These are phyloP conservation scores for Batkoa obscura DNA, from an alignment of 371 early-diverging fungal genomes.

Conservation along the genomic window DNA sequence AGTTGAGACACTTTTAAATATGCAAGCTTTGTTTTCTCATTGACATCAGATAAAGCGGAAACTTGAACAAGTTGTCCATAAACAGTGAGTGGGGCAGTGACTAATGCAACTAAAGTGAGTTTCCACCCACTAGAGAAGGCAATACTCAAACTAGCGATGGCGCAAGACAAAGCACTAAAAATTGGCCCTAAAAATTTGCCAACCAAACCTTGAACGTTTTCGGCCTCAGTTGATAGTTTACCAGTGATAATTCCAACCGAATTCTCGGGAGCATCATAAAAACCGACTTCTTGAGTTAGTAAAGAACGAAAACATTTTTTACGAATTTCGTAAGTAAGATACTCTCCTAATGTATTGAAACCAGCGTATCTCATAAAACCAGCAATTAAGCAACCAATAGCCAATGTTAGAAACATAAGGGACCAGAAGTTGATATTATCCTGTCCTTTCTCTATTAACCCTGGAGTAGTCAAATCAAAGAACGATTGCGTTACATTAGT, in stretches of 20 bases:
- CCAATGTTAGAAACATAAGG: conserved; percentile 37
- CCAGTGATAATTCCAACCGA: conserved; percentile 65
- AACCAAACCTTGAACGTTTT: conserved; percentile 41
- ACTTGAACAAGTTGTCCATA: conserved; percentile 19
- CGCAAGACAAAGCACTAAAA: conserved; percentile 27
- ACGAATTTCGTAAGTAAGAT: conserved; percentile 35
- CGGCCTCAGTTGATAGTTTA: conserved; percentile 65
- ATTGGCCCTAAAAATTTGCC: conserved; percentile 40
- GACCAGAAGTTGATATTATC: conserved; percentile 26
- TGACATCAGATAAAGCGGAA: conserved; percentile 20
- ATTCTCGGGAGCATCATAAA: conserved; percentile 67
- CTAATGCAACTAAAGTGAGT: conserved; percentile 55
- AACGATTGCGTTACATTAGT: conserved; percentile 5
- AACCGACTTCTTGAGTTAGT: conserved; percentile 65
- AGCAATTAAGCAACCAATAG: conserved; percentile 23
- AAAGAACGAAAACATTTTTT: conserved; percentile 29
- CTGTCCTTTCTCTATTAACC: neutral
- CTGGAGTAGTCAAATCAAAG: neutral
- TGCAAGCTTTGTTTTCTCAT: conserved; percentile 35
- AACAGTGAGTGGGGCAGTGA: conserved; percentile 21
- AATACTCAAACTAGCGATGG: conserved; percentile 15
- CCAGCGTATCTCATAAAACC: conserved; percentile 19
- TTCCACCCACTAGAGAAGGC: conserved; percentile 66
- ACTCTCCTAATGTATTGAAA: conserved; percentile 23
- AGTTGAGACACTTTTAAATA: conserved; percentile 49